Conservation (phyloP, 2,329 filamentous ascomycete species). For the Pseudogymnoascus sp. region DNA sequence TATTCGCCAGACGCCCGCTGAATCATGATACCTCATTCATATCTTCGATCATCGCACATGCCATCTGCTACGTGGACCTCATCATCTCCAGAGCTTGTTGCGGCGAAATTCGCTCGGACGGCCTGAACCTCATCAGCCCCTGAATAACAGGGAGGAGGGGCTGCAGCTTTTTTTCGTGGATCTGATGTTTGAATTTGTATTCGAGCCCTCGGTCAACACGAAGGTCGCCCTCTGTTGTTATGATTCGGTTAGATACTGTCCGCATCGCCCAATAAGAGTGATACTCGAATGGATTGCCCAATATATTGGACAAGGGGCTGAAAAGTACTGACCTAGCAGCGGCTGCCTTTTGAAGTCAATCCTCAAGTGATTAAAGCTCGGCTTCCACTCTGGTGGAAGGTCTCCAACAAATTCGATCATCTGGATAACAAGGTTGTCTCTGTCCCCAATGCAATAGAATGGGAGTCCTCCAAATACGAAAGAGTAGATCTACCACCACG, state of each 20-base stretch:
- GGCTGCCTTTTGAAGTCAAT: neutral
- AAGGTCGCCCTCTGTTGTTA: neutral
- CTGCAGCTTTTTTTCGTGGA: neutral
- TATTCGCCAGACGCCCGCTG: neutral
- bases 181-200: conserved; percentile 3
- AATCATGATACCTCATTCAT: neutral
- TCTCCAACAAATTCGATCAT: conserved; percentile 13
- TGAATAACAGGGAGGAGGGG: conserved; percentile 4
- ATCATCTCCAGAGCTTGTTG: neutral
- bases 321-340: neutral
- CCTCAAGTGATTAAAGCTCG: neutral
- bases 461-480: conserved; percentile 11
- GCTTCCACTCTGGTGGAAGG: conserved; percentile 14
- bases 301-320: neutral
- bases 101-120: conserved; percentile 2
- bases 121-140: conserved; percentile 1
- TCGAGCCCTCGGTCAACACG: neutral
- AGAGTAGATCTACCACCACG: conserved; percentile 12
- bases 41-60: no score
- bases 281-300: neutral
- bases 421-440: conserved; percentile 4
- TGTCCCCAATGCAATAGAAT: conserved; percentile 6
- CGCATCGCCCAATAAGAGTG: neutral
- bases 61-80: neutral
- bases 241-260: neutral